Evolutionary conservation across 106 monocot species (phyloP), one percentile per base, ranked within the genome.

Genomic region (Posidonia australis): DNA sequence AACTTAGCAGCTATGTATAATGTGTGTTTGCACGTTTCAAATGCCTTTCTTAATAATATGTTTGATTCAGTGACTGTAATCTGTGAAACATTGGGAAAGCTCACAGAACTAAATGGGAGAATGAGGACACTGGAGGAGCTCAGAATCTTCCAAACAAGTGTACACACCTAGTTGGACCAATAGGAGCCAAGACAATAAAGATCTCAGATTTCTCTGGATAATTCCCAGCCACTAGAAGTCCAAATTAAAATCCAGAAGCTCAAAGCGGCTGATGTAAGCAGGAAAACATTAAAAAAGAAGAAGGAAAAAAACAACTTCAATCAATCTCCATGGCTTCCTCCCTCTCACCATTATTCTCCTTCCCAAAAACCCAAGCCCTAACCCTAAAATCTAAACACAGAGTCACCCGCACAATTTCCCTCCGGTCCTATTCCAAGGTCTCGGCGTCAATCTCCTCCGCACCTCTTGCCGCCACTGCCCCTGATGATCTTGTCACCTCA

Each of bases 401-500:
- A 17, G 23, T 58, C 43, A 10, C 62, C 13, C 22, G 44, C 44
- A 51, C 51, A 46, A 54, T n/a, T 42, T 62, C 51, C 26, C 70
- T 36, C 16, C 28, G 29, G 23, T 60, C 5, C 42, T 58, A 9
- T 20, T 19, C 52, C 64, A 43, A 51, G 69, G 25, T 73, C 78
- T 67, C 64, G 24, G 81, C 82, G 17, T 86, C 94, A 18, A 31
- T 77, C 70, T 54, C 75, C n/a, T 58, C 81, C 10, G 72, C 69
- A 27, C 74, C 73, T 10, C 18, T 57, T 26, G 46, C 58, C 47
- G 54, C 49, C 44, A 28, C 67, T n/a, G 67, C 80, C 12, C 81
- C 86, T 16, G 65, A 55, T 28, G 84, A 94, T 42, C 86, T 94
- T 72, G 84, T 94, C 71, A 53, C 77, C 18, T 82, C 82, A 57